Conservation (phyloP, 2,329 filamentous ascomycete species). For the Fusarium azukiicola region DNA sequence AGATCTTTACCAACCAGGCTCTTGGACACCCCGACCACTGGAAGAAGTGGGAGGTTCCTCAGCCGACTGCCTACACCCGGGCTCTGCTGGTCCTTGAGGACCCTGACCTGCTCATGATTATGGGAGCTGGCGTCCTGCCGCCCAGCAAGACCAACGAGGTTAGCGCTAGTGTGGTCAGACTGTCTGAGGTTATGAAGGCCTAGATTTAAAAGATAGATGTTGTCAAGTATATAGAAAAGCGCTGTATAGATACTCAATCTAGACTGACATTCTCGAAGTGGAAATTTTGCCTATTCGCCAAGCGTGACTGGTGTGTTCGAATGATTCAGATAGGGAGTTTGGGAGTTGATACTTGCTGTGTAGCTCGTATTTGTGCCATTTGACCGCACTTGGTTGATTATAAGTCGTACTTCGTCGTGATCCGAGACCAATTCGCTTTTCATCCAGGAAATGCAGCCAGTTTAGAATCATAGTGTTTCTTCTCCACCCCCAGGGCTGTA, state of each 20-base stretch:
- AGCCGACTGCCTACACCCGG: slow-evolving; percentile 63
- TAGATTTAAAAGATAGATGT: slow-evolving; percentile 16
- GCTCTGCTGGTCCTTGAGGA: slow-evolving; percentile 61
- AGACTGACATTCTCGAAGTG: background rate
- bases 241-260: background rate
- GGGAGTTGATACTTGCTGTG: too few species aligned
- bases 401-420: too few species aligned
- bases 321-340: too few species aligned
- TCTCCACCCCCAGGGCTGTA: too few species aligned
- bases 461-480: too few species aligned
- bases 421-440: too few species aligned
- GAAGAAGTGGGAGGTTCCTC: slow-evolving; percentile 60
- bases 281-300: too few species aligned
- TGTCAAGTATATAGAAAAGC: background rate
- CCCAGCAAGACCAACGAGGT: slow-evolving; percentile 70
- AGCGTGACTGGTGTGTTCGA: too few species aligned
- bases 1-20: slow-evolving; percentile 67
- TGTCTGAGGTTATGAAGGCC: slow-evolving; percentile 54
- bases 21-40: slow-evolving; percentile 63
- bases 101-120: slow-evolving; percentile 64
- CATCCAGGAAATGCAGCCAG: too few species aligned
- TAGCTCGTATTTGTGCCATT: too few species aligned
- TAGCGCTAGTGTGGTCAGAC: slow-evolving; percentile 60
- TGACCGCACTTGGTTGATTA: too few species aligned
- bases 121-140: slow-evolving; percentile 69